Conservation (phyloP, 2,329 filamentous ascomycete species). For the Alternaria sp. region DNA sequence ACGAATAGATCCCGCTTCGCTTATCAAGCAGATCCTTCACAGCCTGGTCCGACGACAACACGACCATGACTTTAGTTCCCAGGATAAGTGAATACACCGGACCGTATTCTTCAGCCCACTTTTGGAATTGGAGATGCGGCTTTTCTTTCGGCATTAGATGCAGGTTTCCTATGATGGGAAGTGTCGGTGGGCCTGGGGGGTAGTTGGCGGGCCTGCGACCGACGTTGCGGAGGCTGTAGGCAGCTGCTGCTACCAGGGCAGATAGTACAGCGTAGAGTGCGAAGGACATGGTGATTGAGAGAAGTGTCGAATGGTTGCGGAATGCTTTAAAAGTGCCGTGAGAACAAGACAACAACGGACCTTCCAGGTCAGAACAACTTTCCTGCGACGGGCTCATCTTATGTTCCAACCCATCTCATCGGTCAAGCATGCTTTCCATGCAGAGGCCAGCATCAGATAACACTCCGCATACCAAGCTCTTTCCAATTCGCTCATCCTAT, state of each 20-base stretch:
- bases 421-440: not conserved
- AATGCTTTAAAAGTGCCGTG: not conserved
- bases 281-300: conserved; percentile 1
- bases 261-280: not conserved
- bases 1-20: conserved; percentile 58
- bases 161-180: conserved; percentile 60
- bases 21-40: conserved; percentile 62
- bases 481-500: not conserved
- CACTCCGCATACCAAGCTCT: not conserved
- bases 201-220: conserved; percentile 44
- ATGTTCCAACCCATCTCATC: not conserved
- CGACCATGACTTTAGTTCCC: conserved; percentile 56
- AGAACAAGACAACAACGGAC: no score
- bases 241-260: not conserved
- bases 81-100: conserved; percentile 60
- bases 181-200: conserved; percentile 59
- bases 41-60: conserved; percentile 54
- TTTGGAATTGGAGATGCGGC: conserved; percentile 56
- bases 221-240: conserved; percentile 15
- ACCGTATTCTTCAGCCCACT: conserved; percentile 61
- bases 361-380: not conserved
- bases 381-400: not conserved
- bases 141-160: conserved; percentile 56
- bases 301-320: not conserved
- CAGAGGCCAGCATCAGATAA: not conserved